A percentile compares a stretch with the other conserved stretches of the same genome.
phyloP scores from a whole-genome alignment of 352 stramenopile species.

The Pythium inflatum region DNA sequence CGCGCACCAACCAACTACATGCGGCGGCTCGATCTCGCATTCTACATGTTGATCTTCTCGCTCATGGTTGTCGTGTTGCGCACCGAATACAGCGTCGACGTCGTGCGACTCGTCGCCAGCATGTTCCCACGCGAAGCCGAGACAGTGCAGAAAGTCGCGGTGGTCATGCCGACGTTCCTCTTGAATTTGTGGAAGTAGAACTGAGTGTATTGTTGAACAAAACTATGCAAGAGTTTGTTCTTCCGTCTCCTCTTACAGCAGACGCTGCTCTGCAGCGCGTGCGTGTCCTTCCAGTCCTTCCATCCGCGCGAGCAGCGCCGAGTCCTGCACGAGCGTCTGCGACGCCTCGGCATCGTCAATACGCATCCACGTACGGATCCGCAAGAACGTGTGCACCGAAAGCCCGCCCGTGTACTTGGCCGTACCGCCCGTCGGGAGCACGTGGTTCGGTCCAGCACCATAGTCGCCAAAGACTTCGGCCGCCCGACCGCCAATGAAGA shows the following conservation, averaged over 20 bases:
- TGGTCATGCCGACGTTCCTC: constrained; percentile 11
- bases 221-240: too few species aligned
- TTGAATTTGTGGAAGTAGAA: not conserved
- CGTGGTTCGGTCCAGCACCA: constrained; percentile 98
- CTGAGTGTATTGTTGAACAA: not conserved
- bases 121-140: constrained; percentile 58
- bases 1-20: constrained; percentile 35
- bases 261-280: constrained; percentile 76
- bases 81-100: constrained; percentile 61
- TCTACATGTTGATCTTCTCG: constrained; percentile 43
- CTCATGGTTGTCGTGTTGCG: constrained; percentile 53
- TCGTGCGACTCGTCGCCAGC: constrained; percentile 42
- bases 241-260: constrained; percentile 70
- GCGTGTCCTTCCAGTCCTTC: constrained; percentile 85
- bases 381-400: constrained; percentile 98
- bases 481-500: constrained; percentile 95
- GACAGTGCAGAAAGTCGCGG: constrained; percentile 40
- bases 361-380: constrained; percentile 98
- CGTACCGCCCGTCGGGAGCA: constrained; percentile 97
- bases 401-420: constrained; percentile 97
- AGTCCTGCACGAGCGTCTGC: constrained; percentile 92
- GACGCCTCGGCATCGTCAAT: constrained; percentile 91
- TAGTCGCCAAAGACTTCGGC: constrained; percentile 98
- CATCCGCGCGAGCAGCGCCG: constrained; percentile 93
- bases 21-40: constrained; percentile 46